A percentile compares a stretch with the other conserved stretches of the same genome.
phyloP scores from a whole-genome alignment of 23 red algal species.

The Gracilaria gracilis region DNA sequence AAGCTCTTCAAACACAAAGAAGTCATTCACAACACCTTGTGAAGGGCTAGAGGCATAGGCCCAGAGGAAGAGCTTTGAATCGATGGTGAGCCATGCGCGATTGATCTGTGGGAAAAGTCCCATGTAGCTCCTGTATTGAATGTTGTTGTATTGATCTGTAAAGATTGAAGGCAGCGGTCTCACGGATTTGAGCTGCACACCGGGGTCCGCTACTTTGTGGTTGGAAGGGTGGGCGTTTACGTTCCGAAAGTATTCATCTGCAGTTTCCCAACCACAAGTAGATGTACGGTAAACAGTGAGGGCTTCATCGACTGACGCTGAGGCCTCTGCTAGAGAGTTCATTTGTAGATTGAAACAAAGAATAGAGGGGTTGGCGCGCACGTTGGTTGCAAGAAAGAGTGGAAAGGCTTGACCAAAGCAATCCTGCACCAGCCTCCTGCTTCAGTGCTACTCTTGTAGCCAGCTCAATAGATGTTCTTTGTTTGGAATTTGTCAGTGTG shows the following conservation, averaged over 20 bases:
- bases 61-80: slow-evolving; percentile 91
- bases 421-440: not conserved
- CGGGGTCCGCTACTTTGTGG: slow-evolving; percentile 43
- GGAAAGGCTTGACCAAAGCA: not conserved
- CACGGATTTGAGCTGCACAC: slow-evolving; percentile 33
- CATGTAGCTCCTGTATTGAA: slow-evolving; percentile 90
- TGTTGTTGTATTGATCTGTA: slow-evolving; percentile 69
- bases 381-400: not conserved
- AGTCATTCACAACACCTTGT: slow-evolving; percentile 50
- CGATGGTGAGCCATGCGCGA: slow-evolving; percentile 88
- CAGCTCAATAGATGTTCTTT: no score
- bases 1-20: slow-evolving; percentile 83
- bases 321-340: slow-evolving; percentile 12
- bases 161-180: slow-evolving; percentile 75
- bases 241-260: slow-evolving; percentile 34
- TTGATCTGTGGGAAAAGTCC: slow-evolving; percentile 87
- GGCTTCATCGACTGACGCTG: slow-evolving; percentile 52
- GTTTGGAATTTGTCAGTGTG: no score
- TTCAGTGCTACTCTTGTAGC: no score
- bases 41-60: slow-evolving; percentile 66
- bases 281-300: slow-evolving; percentile 45
- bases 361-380: not conserved
- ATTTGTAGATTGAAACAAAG: not conserved
- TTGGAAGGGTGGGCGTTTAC: not conserved
- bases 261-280: slow-evolving; percentile 59